Evolutionary conservation across 2,329 filamentous ascomycete genomes (phyloP).

Genomic region (Apiospora koreana): DNA sequence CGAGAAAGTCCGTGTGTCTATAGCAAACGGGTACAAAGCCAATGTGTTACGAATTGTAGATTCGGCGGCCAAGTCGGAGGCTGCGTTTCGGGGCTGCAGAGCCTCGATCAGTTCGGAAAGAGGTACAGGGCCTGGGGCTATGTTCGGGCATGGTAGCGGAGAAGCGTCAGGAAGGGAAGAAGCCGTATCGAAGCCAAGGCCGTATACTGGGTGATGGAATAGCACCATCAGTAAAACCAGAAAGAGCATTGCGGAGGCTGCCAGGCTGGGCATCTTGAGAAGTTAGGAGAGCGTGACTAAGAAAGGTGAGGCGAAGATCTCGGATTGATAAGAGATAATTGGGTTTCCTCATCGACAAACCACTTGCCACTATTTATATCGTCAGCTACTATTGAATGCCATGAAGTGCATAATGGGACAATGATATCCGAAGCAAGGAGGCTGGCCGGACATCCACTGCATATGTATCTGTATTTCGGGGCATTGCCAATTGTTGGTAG

Average conservation of each 20-base stretch:
- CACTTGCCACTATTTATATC: constrained; percentile 89
- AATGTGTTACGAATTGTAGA: not conserved
- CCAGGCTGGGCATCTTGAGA: not conserved
- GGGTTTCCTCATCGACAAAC: constrained; percentile 87
- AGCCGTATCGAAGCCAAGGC: not conserved
- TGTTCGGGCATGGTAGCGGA: not conserved
- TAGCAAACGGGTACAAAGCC: not conserved
- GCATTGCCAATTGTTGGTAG: not conserved
- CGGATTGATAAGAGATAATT: too few relatives aligned
- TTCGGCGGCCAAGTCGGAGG: not conserved
- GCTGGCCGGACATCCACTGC: not conserved
- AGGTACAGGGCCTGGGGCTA: not conserved
- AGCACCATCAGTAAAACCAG: not conserved
- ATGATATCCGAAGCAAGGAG: not conserved
- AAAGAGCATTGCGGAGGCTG: not conserved
- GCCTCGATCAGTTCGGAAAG: not conserved
- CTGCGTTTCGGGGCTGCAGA: not conserved
- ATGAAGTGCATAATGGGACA: constrained; percentile 62
- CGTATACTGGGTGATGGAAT: not conserved
- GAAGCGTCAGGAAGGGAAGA: not conserved
- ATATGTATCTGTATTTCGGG: not conserved
- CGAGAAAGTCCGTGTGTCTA: not conserved
- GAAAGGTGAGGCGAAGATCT: not conserved
- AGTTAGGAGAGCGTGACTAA: not conserved
- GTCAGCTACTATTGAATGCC: constrained; percentile 82